A percentile compares a stretch with the other conserved stretches of the same genome.
Conservation (phyloP, 345 rosid genomes). For the Cardamine chenopodiifolia region DNA sequence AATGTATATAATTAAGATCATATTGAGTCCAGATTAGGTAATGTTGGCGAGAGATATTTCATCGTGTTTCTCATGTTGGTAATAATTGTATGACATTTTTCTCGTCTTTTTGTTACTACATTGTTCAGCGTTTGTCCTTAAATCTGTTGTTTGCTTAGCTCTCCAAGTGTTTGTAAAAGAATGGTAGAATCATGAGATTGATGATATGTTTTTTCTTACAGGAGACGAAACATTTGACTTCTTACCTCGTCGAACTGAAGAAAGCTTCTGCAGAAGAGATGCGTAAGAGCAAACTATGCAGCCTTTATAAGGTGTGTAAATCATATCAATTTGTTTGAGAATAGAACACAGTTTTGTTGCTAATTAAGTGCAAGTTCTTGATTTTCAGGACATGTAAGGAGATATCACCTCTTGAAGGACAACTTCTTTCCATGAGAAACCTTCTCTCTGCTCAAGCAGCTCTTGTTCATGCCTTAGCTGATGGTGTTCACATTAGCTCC, state of each 20-base stretch:
- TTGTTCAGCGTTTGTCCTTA: no score
- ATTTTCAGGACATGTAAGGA: conserved; percentile 76
- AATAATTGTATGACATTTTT: not conserved
- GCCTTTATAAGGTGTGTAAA: conserved; percentile 70
- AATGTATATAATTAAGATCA: not conserved
- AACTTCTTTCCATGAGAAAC: conserved; percentile 85
- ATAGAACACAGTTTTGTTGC: not conserved
- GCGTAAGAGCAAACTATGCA: conserved; percentile 88
- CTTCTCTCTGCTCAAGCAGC: conserved; percentile 79
- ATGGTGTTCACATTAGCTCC: conserved; percentile 59
- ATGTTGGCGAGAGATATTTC: not conserved
- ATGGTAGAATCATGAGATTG: not conserved
- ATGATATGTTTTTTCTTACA: conserved; percentile 42
- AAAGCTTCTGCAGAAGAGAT: conserved; percentile 98
- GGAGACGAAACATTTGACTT: conserved; percentile 72
- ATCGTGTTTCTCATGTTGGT: not conserved
- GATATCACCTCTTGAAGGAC: conserved; percentile 86
- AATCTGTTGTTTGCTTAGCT: no score
- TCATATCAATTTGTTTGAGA: not conserved
- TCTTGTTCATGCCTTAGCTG: conserved; percentile 78
- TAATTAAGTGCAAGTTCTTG: not conserved
- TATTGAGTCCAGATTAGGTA: not conserved
- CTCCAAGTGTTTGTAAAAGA: conserved; percentile 7
- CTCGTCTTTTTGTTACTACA: not conserved
- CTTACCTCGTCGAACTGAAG: conserved; percentile 70